Evolutionary conservation across 75 land plant genomes (phyloP).

Genomic region (Cupressus sempervirens): DNA sequence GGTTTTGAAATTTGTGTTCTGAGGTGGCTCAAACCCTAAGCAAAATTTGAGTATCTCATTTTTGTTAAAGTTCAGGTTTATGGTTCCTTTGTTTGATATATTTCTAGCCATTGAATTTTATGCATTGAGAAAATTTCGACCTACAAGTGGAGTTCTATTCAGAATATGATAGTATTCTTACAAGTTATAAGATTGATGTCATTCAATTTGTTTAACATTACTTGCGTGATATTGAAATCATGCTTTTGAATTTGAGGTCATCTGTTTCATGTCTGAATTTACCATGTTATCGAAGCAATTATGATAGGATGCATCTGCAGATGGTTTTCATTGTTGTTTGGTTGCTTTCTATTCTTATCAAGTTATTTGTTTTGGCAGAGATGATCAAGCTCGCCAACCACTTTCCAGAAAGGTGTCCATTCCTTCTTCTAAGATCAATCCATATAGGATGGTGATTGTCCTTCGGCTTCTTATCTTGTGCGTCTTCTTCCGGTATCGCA

Average conservation of each 20-base stretch:
- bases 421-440: conserved; percentile 82
- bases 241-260: neutral
- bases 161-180: neutral
- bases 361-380: conserved; percentile 33
- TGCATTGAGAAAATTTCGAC: neutral
- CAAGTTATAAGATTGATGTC: neutral
- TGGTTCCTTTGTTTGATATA: neutral
- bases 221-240: neutral
- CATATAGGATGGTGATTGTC: conserved; percentile 81
- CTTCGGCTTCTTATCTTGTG: conserved; percentile 66
- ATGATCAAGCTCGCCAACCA: conserved; percentile 87
- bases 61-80: neutral
- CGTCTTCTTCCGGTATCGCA: conserved; percentile 72
- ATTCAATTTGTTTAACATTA: neutral
- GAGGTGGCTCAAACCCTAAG: neutral
- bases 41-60: neutral
- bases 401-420: conserved; percentile 81
- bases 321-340: neutral
- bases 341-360: conserved; percentile 1
- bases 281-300: neutral
- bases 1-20: neutral
- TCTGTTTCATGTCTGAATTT: neutral
- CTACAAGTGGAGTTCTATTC: neutral
- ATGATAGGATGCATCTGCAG: neutral
- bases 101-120: neutral